phyloP scores from a whole-genome alignment of 108 stramenopile species.

The Ochromonas danica region DNA sequence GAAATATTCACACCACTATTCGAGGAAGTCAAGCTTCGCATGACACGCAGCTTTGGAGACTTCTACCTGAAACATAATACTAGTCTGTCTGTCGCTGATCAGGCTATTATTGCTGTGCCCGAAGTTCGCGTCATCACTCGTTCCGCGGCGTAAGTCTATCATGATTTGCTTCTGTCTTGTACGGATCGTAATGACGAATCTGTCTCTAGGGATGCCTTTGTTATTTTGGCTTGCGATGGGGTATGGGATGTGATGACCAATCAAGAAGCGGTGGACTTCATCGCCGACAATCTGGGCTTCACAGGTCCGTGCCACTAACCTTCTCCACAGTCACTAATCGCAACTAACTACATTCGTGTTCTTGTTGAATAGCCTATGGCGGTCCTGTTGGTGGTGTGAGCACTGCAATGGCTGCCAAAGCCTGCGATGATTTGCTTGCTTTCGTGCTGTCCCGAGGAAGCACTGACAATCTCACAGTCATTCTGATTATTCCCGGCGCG shows the following conservation, averaged over 20 bases:
- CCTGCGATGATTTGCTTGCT: constrained; percentile 10
- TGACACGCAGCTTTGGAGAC: constrained; percentile 18
- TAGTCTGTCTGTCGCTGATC: neutral
- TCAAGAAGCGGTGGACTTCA: constrained; percentile 41
- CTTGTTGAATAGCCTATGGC: constrained; percentile 4
- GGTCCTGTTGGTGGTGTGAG: neutral
- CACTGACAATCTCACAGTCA: constrained; percentile 9
- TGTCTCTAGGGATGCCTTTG: constrained; percentile 36
- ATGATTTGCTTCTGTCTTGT: too few species aligned
- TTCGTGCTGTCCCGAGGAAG: neutral
- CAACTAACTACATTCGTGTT: neutral
- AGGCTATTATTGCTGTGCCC: neutral
- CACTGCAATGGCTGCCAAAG: constrained; percentile 18
- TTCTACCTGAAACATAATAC: constrained; percentile 3
- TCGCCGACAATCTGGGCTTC: neutral
- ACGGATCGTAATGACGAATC: neutral
- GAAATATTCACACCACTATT: neutral
- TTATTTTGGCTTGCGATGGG: constrained; percentile 54
- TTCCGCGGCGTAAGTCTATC: neutral
- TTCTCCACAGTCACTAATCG: neutral
- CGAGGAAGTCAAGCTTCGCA: neutral
- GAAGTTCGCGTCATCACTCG: neutral
- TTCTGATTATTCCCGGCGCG: neutral
- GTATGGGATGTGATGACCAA: constrained; percentile 55
- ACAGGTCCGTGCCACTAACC: neutral